Evolutionary conservation across 495 filamentous ascomycete genomes (phyloP).

Genomic region (Letharia lupina): DNA sequence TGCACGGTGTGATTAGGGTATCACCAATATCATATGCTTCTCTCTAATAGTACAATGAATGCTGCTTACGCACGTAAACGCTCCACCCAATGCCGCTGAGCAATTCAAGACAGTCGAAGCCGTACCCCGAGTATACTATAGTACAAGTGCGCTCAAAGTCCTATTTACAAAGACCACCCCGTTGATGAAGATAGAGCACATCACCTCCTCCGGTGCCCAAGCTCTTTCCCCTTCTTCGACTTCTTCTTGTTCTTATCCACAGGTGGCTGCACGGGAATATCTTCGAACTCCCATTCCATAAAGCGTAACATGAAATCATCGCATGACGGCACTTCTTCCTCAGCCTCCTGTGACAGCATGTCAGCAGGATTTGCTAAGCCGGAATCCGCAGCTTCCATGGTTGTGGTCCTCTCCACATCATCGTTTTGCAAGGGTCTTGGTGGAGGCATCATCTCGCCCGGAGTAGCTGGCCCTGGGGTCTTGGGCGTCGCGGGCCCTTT

Average conservation of each 20-base stretch:
- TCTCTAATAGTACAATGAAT: constrained; percentile 1
- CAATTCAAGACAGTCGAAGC: not conserved
- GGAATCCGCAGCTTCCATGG: constrained; percentile 36
- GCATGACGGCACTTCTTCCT: constrained; percentile 27
- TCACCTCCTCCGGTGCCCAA: constrained; percentile 31
- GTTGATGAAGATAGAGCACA: not conserved
- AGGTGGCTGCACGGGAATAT: constrained; percentile 70
- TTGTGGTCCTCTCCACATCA: constrained; percentile 38
- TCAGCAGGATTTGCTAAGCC: constrained; percentile 21
- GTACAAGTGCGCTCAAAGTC: not conserved
- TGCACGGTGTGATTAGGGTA: not conserved
- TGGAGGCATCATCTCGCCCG: constrained; percentile 26
- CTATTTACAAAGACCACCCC: not conserved
- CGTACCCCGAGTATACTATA: not conserved
- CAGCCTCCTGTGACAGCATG: constrained; percentile 32
- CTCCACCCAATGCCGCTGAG: constrained; percentile 5
- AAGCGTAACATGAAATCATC: constrained; percentile 76
- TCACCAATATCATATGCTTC: not conserved
- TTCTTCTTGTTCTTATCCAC: constrained; percentile 74
- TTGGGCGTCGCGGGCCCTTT: constrained; percentile 38
- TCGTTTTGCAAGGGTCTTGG: constrained; percentile 35
- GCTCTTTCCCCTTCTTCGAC: constrained; percentile 59
- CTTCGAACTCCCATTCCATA: constrained; percentile 69
- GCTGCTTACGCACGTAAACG: not conserved
- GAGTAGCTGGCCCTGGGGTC: constrained; percentile 29